Base-by-base conservation (phyloP, 257 asterid genomes). In the Dorcoceras hygrometricum region DNA sequence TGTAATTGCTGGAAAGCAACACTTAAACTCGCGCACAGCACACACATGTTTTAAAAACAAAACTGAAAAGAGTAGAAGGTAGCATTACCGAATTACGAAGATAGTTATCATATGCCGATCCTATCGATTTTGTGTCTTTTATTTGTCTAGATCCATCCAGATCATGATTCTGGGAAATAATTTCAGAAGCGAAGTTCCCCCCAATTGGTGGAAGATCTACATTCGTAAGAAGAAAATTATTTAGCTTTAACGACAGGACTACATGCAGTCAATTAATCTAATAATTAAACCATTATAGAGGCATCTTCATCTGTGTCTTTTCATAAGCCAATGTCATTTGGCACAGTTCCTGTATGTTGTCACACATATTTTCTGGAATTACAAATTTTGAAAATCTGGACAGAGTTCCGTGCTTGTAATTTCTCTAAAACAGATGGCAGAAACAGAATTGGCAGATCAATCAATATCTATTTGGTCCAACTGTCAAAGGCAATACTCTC, bases 51-150 rank as follows among this genome's bases (percentile, higher is more conserved):
- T n/a, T n/a, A 63, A 22, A 75, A 64, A 53, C 32, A 48, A 32
- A 48, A 46, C 43, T 20, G 51, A 67, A 53, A 73, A 67, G 16
- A 6, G 24, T 39, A 62, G 36, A 69, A 71, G 62, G 23, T 26
- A 51, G 68, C 57, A 57, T 60, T 81, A 79, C 89, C 86, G 81
- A 66, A 71, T 74, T 83, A 73, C 77, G 84, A 12, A 78, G 86
- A 72, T 83, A 83, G 57, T 78, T 75, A 70, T 78, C 89, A 78
- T 83, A 83, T 26, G 84, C 89, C 67, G 89, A 83, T 53, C 81
- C 82, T 63, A 80, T 31, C 46, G 83, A 56, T 65, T 62, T 43
- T 34, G 81, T 81, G 63, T 83, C 89, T 71, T 75, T 73, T 54
- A 75, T 59, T 70, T 63, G 58, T 69, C 77, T 34, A 67, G 39